These are phyloP conservation scores for Scheffersomyces lignosus DNA, from an alignment of 805 yeast genomes.

Conservation along the genomic window DNA sequence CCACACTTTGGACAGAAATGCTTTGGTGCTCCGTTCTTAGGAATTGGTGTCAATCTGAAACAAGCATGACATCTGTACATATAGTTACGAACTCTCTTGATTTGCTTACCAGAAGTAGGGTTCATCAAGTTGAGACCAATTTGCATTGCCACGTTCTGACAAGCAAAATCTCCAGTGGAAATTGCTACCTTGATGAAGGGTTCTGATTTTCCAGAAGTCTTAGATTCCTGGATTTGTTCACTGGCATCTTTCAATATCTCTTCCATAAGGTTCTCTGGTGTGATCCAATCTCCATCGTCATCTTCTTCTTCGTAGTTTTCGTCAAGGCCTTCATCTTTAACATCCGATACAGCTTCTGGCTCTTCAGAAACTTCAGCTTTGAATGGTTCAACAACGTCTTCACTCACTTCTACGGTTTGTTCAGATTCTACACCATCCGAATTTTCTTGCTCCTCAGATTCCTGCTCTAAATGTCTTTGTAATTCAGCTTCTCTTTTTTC, in stretches of 20 bases:
- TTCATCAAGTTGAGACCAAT: constrained; percentile 86
- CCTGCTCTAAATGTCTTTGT: constrained; percentile 22
- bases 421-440: constrained; percentile 6
- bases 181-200: constrained; percentile 71
- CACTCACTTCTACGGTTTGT: background rate
- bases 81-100: constrained; percentile 81
- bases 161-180: constrained; percentile 95
- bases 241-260: constrained; percentile 66
- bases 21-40: constrained; percentile 69
- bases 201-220: constrained; percentile 25
- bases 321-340: constrained; percentile 20
- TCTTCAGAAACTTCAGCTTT: constrained; percentile 1
- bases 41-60: constrained; percentile 76
- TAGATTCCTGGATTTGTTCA: constrained; percentile 49
- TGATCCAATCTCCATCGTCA: constrained; percentile 89
- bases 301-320: constrained; percentile 73
- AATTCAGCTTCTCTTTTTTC: constrained; percentile 50
- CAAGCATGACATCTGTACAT: constrained; percentile 98
- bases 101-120: constrained; percentile 77
- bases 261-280: constrained; percentile 78
- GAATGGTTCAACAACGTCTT: background rate
- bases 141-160: constrained; percentile 92
- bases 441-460: constrained; percentile 9
- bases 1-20: constrained; percentile 97
- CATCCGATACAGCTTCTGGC: constrained; percentile 3